Conservation (phyloP, 495 filamentous ascomycete genomes). For the Chaetomium tenue region DNA sequence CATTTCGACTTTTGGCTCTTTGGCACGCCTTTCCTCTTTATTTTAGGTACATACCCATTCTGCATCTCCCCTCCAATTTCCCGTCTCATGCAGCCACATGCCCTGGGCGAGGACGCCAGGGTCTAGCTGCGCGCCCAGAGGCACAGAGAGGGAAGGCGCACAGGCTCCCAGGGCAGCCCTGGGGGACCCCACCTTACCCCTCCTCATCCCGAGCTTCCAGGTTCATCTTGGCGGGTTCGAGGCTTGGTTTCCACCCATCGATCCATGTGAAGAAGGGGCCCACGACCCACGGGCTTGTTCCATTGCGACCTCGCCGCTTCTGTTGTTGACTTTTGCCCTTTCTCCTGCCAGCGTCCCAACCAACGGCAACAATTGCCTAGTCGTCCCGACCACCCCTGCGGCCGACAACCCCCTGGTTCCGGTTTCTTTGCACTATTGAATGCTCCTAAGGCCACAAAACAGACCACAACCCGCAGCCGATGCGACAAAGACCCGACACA, state of each 20-base stretch:
- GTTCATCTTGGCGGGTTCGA: conserved; percentile 7
- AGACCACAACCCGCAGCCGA: neutral
- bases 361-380: neutral
- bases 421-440: conserved; percentile 4
- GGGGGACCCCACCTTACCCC: conserved; percentile 18
- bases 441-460: conserved; percentile 9
- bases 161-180: conserved; percentile 1
- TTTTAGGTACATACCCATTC: neutral
- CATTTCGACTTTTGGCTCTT: neutral
- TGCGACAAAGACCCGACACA: neutral
- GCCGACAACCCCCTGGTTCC: neutral
- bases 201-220: conserved; percentile 13
- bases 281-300: neutral
- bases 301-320: neutral
- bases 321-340: conserved; percentile 6
- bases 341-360: neutral
- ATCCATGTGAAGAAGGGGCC: conserved; percentile 20
- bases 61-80: conserved; percentile 27
- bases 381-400: conserved; percentile 6
- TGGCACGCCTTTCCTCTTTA: neutral
- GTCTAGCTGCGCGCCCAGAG: too few species aligned
- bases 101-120: neutral
- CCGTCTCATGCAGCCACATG: conserved; percentile 8
- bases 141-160: neutral
- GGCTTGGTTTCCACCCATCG: conserved; percentile 11